Evolutionary conservation across 345 rosid species (phyloP).

Genomic region (Ailanthus altissimus): DNA sequence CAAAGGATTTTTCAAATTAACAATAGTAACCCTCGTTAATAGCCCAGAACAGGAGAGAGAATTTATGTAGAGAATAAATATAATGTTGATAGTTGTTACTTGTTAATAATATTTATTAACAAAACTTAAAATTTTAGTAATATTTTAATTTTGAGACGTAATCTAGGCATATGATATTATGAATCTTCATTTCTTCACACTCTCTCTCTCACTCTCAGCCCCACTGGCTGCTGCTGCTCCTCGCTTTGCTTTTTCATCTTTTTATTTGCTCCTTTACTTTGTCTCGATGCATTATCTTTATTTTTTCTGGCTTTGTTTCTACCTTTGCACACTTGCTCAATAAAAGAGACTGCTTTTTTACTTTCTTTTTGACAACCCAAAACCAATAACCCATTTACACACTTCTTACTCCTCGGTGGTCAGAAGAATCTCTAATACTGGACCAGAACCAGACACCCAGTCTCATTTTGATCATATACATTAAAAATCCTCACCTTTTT

Average conservation of each 20-base stretch:
- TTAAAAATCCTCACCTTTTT: conserved; percentile 11
- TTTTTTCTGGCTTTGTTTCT: too few relatives aligned
- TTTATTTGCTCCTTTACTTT: not conserved
- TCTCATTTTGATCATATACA: not conserved
- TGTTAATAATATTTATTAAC: not conserved
- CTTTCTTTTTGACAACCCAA: not conserved
- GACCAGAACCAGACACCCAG: too few relatives aligned
- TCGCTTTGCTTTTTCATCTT: not conserved
- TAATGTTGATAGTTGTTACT: conserved; percentile 8
- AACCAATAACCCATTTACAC: not conserved
- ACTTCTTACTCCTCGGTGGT: not conserved
- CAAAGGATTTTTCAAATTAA: too few relatives aligned
- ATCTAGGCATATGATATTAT: not conserved
- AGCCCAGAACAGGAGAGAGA: not conserved
- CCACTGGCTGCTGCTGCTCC: conserved; percentile 15
- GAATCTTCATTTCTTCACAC: conserved; percentile 2
- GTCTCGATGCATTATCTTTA: conserved; percentile 20
- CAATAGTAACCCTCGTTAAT: conserved; percentile 9
- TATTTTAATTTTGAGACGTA: not conserved
- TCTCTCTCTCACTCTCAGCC: not conserved
- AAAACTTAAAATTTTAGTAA: not conserved
- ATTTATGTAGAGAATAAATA: conserved; percentile 31
- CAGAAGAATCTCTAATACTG: not conserved
- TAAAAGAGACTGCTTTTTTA: not conserved
- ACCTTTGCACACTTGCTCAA: not conserved